These are phyloP conservation scores for Epichloe brachyelytri DNA, from an alignment of 2,329 filamentous ascomycete genomes.

Conservation along the genomic window DNA sequence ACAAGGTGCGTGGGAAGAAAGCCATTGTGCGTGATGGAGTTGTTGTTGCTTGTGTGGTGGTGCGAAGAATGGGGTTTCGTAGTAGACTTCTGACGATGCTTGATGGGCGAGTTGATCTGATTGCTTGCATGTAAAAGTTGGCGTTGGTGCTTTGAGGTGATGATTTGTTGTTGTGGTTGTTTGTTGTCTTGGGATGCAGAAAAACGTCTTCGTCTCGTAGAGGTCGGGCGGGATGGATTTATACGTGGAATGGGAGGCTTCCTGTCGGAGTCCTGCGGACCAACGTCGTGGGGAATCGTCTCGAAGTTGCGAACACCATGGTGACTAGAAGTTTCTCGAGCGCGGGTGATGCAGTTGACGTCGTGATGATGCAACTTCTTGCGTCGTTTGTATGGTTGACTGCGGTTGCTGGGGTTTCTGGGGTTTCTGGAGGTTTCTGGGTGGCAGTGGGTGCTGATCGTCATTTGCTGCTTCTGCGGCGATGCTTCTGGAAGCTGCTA, in stretches of 20 bases:
- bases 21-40: conserved; percentile 36
- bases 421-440: not conserved
- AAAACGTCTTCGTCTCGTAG: too few species aligned
- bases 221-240: not conserved
- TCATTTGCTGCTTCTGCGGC: not conserved
- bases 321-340: conserved; percentile 1
- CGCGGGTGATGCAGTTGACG: not conserved
- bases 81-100: conserved; percentile 12
- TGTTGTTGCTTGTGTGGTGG: conserved; percentile 5
- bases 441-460: not conserved
- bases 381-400: not conserved
- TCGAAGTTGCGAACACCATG: not conserved
- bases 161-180: not conserved
- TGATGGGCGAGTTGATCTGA: conserved; percentile 12
- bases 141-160: too few species aligned
- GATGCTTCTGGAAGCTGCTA: conserved; percentile 1
- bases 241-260: not conserved
- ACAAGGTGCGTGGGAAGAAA: conserved; percentile 42
- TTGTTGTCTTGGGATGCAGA: not conserved
- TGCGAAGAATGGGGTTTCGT: conserved; percentile 12
- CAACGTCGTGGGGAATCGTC: not conserved
- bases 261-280: not conserved
- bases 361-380: not conserved
- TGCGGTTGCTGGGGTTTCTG: not conserved
- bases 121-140: conserved; percentile 12